Percentiles rank a stretch among this genome's conserved stretches.
Conservation (phyloP, 371 early-diverging fungal species). For the Haplosporangium sp. region DNA sequence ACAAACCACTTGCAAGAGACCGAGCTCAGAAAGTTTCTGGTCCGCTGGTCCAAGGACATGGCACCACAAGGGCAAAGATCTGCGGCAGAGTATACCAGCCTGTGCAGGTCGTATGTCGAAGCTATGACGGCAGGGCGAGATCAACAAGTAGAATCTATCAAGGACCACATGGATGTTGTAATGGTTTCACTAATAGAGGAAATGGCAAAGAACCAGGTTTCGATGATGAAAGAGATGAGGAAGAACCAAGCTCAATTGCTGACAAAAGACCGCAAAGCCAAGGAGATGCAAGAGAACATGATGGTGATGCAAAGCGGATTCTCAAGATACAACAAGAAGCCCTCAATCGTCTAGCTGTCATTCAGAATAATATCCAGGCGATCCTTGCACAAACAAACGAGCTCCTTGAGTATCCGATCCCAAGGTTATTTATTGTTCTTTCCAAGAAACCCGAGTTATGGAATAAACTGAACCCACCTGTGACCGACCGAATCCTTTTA, state of each 20-base stretch:
- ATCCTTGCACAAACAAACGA: conserved; percentile 11
- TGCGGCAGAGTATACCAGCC: not conserved
- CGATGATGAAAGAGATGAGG: no score
- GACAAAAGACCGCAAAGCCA: no score
- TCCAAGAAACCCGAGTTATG: not conserved
- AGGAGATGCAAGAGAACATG: not conserved
- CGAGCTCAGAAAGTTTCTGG: no score
- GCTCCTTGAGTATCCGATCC: conserved; percentile 22
- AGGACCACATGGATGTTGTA: not conserved
- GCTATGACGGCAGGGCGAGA: not conserved
- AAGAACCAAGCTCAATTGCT: no score
- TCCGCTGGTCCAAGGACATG: no score
- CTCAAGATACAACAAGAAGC: conserved; percentile 1
- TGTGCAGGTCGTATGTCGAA: not conserved
- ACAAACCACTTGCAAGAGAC: no score
- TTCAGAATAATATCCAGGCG: conserved; percentile 7
- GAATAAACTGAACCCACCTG: not conserved
- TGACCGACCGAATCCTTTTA: conserved; percentile 18
- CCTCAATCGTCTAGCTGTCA: not conserved
- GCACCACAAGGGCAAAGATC: not conserved
- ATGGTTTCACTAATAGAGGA: not conserved
- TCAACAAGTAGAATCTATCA: not conserved
- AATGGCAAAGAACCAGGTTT: not conserved
- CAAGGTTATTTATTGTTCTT: conserved; percentile 19
- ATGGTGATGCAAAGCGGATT: not conserved